phyloP scores from a whole-genome alignment of 2,329 filamentous ascomycete genomes.

The Cytospora mali region DNA sequence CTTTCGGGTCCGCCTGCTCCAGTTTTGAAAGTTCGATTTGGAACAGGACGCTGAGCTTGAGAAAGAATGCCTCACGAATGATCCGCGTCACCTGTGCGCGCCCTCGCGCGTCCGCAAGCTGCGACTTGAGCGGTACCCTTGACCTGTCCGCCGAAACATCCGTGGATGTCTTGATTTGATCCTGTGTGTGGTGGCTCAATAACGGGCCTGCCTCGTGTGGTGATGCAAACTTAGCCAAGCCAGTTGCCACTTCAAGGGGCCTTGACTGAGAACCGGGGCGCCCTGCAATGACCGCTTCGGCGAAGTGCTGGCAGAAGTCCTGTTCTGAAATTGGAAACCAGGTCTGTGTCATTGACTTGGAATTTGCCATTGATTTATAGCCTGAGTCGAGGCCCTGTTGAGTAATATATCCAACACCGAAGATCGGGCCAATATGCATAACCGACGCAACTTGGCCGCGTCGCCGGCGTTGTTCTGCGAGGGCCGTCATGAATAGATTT shows the following conservation, averaged over 20 bases:
- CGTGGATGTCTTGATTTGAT: no score
- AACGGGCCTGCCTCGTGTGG: no score
- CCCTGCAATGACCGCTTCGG: constrained; percentile 41
- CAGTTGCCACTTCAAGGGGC: no score
- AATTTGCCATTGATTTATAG: no score
- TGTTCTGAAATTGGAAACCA: constrained; percentile 34
- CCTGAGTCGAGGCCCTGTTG: constrained; percentile 1
- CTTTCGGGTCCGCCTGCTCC: not conserved
- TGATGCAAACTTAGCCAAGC: no score
- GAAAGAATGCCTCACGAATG: no score
- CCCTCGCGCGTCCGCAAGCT: no score
- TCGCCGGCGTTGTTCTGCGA: constrained; percentile 37
- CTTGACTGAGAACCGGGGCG: not conserved
- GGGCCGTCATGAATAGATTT: constrained; percentile 41
- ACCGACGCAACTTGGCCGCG: constrained; percentile 39
- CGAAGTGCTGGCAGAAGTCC: constrained; percentile 46
- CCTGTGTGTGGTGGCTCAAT: no score
- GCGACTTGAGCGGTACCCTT: no score
- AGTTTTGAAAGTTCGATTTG: not conserved
- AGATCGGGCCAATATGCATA: constrained; percentile 38
- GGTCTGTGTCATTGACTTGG: constrained; percentile 13
- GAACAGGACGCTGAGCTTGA: not conserved
- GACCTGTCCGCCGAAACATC: no score
- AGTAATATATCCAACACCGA: constrained; percentile 40
- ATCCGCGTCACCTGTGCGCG: no score